Evolutionary conservation across 768 basidiomycete genomes (phyloP), one percentile per base, ranked within the genome.

Genomic region (Psilocybe sp.): DNA sequence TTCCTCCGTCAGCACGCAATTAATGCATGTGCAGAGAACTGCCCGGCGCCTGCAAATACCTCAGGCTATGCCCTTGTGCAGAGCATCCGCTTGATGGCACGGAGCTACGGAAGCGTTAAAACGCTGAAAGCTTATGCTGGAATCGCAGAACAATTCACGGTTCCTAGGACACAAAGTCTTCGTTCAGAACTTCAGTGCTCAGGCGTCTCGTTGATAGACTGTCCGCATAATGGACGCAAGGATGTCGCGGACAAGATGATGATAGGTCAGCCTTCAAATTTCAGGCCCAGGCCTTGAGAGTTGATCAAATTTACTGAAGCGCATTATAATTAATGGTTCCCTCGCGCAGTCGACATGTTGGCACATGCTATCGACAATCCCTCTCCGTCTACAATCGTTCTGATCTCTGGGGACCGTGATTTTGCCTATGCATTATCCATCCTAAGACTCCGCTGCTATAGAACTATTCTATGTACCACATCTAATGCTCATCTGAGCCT

Each of bases 241-340:
- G 66, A 70, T 42, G 75, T 74, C 5, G 74, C 71, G 12, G 76
- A 76, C 56, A 77, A 77, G 58, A 78, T 77, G 74, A 75, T 81
- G 35, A 66, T 78, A 18, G 75, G 79, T 76, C 39, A 52, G 64
- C 57, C 23, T 28, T 28, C 23, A 28, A 28, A 28, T 7, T 7
- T 28, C 23, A 28, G 7, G 23, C 23, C 4, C 23, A 28, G 7
- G 23, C 23, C 4, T 28, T 28, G 7, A 28, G 23, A 40, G 12
- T 4, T 16, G 10, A 8, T 18, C n/a, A 37, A 15, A 8, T n/a
- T 20, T 18, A 13, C 23, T 40, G 9, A 36, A 6, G 13, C 32
- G 15, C 18, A n/a, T 16, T n/a, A 51, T 47, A 20, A 60, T 45
- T 28, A 28, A 37, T 33, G 28, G 45, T 35, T 19, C 19, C 15